A percentile compares a stretch with the other conserved stretches of the same genome.
phyloP scores from a whole-genome alignment of 352 stramenopile species.

The Globisporangium cederbergense region DNA sequence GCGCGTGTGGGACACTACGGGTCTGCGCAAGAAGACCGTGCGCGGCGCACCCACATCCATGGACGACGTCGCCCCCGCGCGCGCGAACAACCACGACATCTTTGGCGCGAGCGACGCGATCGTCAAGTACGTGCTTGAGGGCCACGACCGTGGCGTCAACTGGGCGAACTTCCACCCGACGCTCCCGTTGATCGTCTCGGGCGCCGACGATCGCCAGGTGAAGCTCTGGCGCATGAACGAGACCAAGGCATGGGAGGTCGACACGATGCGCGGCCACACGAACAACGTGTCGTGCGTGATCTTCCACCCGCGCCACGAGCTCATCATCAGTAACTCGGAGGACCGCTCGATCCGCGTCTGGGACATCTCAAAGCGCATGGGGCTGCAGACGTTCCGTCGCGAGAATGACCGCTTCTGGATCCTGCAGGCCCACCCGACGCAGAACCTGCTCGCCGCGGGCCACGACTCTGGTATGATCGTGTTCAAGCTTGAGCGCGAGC shows the following conservation, averaged over 20 bases:
- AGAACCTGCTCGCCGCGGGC: conserved; percentile 98
- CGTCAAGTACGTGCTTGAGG: conserved; percentile 99
- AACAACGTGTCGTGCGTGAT: conserved; percentile 99
- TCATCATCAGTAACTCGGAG: conserved; percentile 99
- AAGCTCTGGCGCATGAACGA: conserved; percentile 99
- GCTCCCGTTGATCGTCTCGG: conserved; percentile 97
- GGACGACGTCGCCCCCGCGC: conserved; percentile 65
- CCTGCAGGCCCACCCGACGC: conserved; percentile 91
- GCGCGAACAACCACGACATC: conserved; percentile 90
- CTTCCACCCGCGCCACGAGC: conserved; percentile 98
- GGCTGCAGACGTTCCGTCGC: conserved; percentile 97
- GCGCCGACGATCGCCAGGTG: conserved; percentile 98
- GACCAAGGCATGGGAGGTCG: conserved; percentile 99
- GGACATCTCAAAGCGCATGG: conserved; percentile 98
- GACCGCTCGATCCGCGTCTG: conserved; percentile 99
- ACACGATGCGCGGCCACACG: conserved; percentile 99
- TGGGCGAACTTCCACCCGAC: conserved; percentile 99
- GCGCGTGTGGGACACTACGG: conserved; percentile 99
- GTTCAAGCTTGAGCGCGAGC: conserved; percentile 98
- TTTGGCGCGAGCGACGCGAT: conserved; percentile 99
- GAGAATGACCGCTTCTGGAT: conserved; percentile 99
- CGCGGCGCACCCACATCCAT: conserved; percentile 81
- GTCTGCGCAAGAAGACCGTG: conserved; percentile 98
- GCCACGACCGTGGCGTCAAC: conserved; percentile 99
- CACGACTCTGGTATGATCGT: conserved; percentile 99